These are phyloP conservation scores for Moricandia moricandioides DNA, from an alignment of 345 rosid genomes.

Conservation along the genomic window DNA sequence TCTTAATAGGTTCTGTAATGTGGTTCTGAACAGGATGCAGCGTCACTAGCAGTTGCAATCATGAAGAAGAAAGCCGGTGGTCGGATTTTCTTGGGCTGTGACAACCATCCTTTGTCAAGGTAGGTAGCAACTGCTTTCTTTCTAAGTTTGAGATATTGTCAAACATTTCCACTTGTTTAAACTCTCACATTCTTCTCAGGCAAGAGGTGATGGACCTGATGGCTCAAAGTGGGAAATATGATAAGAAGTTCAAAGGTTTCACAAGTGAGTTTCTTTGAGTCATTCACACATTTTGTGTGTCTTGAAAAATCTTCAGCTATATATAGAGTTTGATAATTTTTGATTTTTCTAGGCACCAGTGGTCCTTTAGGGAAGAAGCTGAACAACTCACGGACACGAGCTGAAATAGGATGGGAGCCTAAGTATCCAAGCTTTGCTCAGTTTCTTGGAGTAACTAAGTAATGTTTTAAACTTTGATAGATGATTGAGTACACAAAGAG, in stretches of 20 bases:
- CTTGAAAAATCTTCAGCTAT: background rate
- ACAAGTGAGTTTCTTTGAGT: conserved; percentile 50
- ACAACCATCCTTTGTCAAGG: conserved; percentile 95
- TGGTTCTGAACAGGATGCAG: conserved; percentile 66
- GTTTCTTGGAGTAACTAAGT: conserved; percentile 58
- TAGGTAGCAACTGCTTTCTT: conserved; percentile 41
- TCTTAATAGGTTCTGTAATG: conserved; percentile 19
- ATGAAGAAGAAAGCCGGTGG: conserved; percentile 70
- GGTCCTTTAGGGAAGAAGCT: conserved; percentile 86
- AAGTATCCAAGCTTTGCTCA: conserved; percentile 77
- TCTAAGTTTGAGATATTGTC: background rate
- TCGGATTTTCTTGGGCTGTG: conserved; percentile 86
- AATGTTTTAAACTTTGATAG: conserved; percentile 15
- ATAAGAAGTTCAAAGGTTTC: conserved; percentile 67
- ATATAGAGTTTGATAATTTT: conserved; percentile 1
- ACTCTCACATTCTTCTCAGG: conserved; percentile 41
- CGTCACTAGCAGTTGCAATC: conserved; percentile 74
- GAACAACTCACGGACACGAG: conserved; percentile 71
- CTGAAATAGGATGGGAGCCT: conserved; percentile 88
- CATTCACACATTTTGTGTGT: background rate
- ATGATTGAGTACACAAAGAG: background rate
- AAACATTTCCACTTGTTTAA: background rate
- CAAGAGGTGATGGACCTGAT: conserved; percentile 91
- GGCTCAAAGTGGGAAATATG: conserved; percentile 66
- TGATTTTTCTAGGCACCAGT: conserved; percentile 54